Evolutionary conservation across 2,329 filamentous ascomycete genomes (phyloP), one percentile per base, ranked within the genome.

Genomic region (Cladosporium sp.): DNA sequence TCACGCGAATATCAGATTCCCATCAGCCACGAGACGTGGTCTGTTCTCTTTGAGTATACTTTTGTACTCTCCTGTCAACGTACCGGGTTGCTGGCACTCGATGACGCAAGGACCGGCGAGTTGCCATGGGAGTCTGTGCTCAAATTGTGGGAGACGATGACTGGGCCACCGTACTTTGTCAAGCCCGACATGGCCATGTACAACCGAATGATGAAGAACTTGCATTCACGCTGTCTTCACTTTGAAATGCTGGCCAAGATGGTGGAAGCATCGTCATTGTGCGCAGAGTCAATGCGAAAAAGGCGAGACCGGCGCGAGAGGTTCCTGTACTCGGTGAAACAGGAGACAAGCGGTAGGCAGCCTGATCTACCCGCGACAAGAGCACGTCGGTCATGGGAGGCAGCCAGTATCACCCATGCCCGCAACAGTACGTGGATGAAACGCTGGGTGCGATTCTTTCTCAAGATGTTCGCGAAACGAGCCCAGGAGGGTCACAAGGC

Each of bases 11-110:
- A 85, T 65, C 55, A 69, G 1, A 68, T 92, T 19, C 54, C 70
- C 1, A 80, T 92, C 32, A 68, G 80, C 0, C 58, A 62, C 6
- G 62, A 73, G 4, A 73, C 82, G 15, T 92, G 88, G 87, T 73
- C 75, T 7, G 78, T 83, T 49, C 67, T 92, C 2, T 71, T 91
- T 13, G 74, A 80, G 53, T 87, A 85, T 78, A 77, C 84, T 0
- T 84, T 81, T 58, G 70, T 86, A 8, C 72, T 82, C 35, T 71
- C 75, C 3, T 41, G 47, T 2, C 63, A 69, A 63, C 54, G 70
- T 61, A 33, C 22, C 13, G 55, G 50, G 20, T 51, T 32, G 18
- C 36, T 72, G 67, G 41, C 65, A 58, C 30, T 54, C 54, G 41
- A 68, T 56, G 48, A 67, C 36, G 61, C 25, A 53, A 59, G 36